Conservation (phyloP, 345 rosid species). For the Eucalyptus polybractea region DNA sequence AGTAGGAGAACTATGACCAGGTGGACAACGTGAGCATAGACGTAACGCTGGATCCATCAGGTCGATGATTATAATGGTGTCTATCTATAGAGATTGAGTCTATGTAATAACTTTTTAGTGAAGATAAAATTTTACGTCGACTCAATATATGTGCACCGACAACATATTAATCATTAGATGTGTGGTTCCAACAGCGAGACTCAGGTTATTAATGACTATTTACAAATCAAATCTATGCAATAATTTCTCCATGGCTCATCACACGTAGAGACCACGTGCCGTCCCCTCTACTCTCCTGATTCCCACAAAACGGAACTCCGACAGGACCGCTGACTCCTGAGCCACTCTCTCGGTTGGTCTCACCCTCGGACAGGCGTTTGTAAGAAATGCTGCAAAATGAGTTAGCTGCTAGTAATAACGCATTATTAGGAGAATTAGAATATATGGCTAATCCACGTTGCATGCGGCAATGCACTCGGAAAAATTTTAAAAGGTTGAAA, state of each 20-base stretch:
- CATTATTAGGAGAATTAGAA: neutral
- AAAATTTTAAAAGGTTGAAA: neutral
- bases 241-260: neutral
- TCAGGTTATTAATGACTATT: neutral
- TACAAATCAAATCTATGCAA: neutral
- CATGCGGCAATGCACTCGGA: neutral
- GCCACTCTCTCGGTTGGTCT: neutral
- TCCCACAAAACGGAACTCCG: neutral
- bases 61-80: neutral
- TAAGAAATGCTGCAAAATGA: neutral
- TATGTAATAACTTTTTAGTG: neutral
- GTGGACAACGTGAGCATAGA: neutral
- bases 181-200: neutral
- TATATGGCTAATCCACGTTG: neutral
- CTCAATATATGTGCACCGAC: neutral
- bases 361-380: neutral
- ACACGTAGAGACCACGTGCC: neutral
- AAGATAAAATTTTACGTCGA: neutral
- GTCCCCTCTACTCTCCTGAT: neutral
- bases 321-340: neutral
- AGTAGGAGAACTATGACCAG: neutral
- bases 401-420: neutral
- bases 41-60: rapidly evolving
- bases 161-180: neutral
- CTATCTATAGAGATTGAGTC: neutral